Base-by-base conservation (phyloP, 768 basidiomycete species). In the Strobilomyces echinocephalus region DNA sequence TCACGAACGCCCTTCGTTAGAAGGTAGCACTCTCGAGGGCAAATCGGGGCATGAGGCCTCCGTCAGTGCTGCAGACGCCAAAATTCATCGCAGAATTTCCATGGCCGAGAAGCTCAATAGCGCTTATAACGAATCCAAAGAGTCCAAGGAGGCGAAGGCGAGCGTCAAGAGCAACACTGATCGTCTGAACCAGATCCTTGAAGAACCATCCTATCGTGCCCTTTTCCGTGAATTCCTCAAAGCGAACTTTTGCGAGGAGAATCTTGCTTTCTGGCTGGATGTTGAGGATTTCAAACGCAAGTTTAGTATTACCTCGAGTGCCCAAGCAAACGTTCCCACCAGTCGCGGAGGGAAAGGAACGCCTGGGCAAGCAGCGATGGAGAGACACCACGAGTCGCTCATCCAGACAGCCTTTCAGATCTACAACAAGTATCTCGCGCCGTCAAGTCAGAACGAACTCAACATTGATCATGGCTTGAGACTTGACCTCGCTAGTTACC, bases 401-500 rank as follows among this genome's bases (percentile, higher is more conserved):
- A 95, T 98, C 63, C 87, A 89, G 60, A 94, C 92, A 53, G 95
- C 97, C 8, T 94, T 95, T 60, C 81, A 86, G 50, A 97, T 94
- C 60, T 95, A 92, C 76, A 87, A 91, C 76, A 94, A 83, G 48
- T 99, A 97, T 65, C 84, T 99, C 21, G 97, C 95, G 0, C 95
- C 94, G 1, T 91, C 93, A 28, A 95, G 92, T 68, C 89, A 87
- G 54, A 91, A 88, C 73, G 97, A 98, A 73, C 81, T 99, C 56
- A 99, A 99, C 73, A 99, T 99, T 60, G 97, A 99, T 67, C 97
- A 99, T 69, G 91, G 88, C 36, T 77, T 99, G 36, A 86, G 97
- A 57, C 93, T 92, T 60, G 97, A 98, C 72, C 78, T 99, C 49
- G 88, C 91, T 54, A 88, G 85, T 60, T 98, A 98, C 69, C 79